Percentiles rank a stretch among this genome's conserved stretches.
Conservation (phyloP, 805 yeast genomes). For the Starmera pachycereana region DNA sequence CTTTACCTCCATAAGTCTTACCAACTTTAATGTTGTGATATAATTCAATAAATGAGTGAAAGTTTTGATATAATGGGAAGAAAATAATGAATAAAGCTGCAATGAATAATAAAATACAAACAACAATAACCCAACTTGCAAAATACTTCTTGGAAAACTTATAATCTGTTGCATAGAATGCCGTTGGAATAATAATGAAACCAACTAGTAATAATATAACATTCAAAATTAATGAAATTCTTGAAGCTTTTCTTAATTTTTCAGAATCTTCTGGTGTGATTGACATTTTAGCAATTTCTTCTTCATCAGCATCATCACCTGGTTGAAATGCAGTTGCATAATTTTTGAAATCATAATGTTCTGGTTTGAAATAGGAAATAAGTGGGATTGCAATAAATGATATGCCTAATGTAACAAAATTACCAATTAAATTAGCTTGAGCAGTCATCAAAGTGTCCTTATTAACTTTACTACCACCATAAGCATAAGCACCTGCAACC, state of each 20-base stretch:
- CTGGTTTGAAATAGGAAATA: conserved; percentile 19
- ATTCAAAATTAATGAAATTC: conserved; percentile 25
- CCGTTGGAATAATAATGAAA: conserved; percentile 72
- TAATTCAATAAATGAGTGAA: no score
- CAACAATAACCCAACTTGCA: conserved; percentile 1
- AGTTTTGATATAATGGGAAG: neutral
- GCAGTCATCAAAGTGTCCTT: conserved; percentile 11
- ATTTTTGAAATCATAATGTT: conserved; percentile 11
- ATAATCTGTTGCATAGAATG: conserved; percentile 63
- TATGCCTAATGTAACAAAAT: conserved; percentile 14
- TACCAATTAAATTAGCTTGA: conserved; percentile 13
- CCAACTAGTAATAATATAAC: conserved; percentile 15
- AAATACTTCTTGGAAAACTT: neutral
- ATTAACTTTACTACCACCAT: conserved; percentile 11
- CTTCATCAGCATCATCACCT: conserved; percentile 9
- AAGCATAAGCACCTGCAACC: conserved; percentile 14
- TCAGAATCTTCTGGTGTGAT: conserved; percentile 4
- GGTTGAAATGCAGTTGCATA: conserved; percentile 2
- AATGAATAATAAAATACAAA: conserved; percentile 1
- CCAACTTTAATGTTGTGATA: no score
- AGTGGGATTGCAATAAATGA: conserved; percentile 20
- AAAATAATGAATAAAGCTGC: neutral
- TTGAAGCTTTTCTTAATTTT: conserved; percentile 23
- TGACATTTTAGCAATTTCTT: conserved; percentile 14
- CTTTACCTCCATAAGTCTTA: no score